Evolutionary conservation across 192 early-diverging fungal genomes (phyloP).

Genomic region (Funneliformis mosseae): DNA sequence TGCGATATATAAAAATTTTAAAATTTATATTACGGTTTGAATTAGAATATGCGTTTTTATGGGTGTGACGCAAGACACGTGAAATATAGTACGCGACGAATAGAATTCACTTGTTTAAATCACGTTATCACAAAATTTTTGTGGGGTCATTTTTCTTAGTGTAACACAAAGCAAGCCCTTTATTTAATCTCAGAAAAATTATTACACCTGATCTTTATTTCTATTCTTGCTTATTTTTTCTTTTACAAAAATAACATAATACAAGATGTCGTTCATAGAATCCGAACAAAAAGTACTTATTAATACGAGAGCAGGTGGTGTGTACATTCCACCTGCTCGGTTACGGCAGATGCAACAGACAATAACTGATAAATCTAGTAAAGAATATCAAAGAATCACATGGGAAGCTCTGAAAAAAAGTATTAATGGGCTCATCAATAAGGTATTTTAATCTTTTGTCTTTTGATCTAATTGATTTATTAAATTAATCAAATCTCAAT

Average conservation of each 20-base stretch:
- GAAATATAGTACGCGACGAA: too few species aligned
- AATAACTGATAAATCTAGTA: slow-evolving; percentile 68
- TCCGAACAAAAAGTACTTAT: slow-evolving; percentile 8
- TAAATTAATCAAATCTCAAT: neutral
- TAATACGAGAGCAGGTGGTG: slow-evolving; percentile 65
- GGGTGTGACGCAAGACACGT: too few species aligned
- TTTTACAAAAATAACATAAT: neutral
- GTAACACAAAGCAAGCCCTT: too few species aligned
- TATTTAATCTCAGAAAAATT: too few species aligned
- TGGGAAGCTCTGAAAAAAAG: slow-evolving; percentile 96
- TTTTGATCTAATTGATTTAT: neutral
- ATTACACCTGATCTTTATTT: too few species aligned
- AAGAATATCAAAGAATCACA: slow-evolving; percentile 82
- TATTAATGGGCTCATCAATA: slow-evolving; percentile 95
- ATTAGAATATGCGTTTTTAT: too few species aligned
- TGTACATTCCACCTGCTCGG: slow-evolving; percentile 84
- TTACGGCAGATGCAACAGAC: slow-evolving; percentile 73
- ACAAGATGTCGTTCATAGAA: neutral
- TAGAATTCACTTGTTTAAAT: too few species aligned
- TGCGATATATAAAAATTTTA: too few species aligned
- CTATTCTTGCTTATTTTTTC: too few species aligned
- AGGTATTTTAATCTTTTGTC: slow-evolving; percentile 43
- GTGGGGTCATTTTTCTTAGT: too few species aligned
- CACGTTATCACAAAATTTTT: too few species aligned
- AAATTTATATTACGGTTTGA: too few species aligned